Percentiles rank a stretch among this genome's conserved stretches.
Evolutionary conservation across 225 moss, liverwort and hornwort genomes (phyloP).

Genomic region (Polytrichum formosum): DNA sequence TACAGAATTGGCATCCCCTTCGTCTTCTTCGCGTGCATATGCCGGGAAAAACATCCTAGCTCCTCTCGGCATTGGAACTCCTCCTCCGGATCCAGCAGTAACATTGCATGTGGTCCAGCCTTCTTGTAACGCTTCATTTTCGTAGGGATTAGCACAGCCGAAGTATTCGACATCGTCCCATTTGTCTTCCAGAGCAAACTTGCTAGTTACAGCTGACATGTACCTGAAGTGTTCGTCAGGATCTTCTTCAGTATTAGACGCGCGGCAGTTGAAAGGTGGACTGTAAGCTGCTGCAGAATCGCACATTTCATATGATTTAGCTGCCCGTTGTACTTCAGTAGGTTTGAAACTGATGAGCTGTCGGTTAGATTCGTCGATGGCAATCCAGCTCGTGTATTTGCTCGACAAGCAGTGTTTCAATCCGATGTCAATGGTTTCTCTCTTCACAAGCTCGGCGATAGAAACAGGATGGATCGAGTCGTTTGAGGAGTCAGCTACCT

Average conservation of each 20-base stretch:
- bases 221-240: neutral
- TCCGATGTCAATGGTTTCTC: conserved; percentile 22
- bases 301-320: neutral
- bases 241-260: neutral
- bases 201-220: too few species aligned
- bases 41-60: too few species aligned
- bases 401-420: conserved; percentile 23
- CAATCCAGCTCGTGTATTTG: conserved; percentile 44
- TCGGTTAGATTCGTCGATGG: conserved; percentile 20
- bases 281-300: neutral
- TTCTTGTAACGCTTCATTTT: too few species aligned
- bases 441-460: conserved; percentile 9
- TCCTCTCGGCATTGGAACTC: too few species aligned
- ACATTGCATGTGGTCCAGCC: too few species aligned
- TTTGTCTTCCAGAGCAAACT: too few species aligned
- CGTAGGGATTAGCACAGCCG: too few species aligned
- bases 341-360: neutral
- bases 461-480: neutral
- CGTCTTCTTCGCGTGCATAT: neutral
- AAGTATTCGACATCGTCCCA: too few species aligned
- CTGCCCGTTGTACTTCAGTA: neutral
- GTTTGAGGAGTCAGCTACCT: neutral
- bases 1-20: neutral
- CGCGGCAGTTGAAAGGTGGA: neutral
- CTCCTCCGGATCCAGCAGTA: too few species aligned